phyloP scores from a whole-genome alignment of 1,284 basidiomycete species.

The Apiotrichum gracile region DNA sequence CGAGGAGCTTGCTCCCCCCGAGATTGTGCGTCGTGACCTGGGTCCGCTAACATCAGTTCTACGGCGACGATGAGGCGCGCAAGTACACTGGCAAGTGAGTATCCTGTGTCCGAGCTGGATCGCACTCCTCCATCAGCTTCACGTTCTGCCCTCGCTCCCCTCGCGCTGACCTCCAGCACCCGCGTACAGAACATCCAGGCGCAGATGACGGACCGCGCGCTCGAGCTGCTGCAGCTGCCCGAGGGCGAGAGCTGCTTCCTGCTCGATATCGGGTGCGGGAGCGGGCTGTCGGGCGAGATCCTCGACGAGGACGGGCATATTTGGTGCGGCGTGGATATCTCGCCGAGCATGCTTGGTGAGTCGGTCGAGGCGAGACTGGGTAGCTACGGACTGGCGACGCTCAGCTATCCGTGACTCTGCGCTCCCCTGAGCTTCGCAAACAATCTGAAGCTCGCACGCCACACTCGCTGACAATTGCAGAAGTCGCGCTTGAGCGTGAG shows the following conservation, averaged over 20 bases:
- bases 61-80: slow-evolving; percentile 88
- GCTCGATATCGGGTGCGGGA: slow-evolving; percentile 95
- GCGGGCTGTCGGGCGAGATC: slow-evolving; percentile 96
- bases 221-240: slow-evolving; percentile 84
- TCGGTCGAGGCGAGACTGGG: slow-evolving; percentile 4
- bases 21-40: slow-evolving; percentile 56
- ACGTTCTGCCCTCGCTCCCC: background rate
- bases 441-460: background rate
- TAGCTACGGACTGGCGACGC: background rate
- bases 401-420: background rate
- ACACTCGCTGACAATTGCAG: slow-evolving; percentile 47
- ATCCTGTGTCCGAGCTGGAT: background rate
- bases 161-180: slow-evolving; percentile 38
- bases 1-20: slow-evolving; percentile 90
- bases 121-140: too few relatives aligned
- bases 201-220: slow-evolving; percentile 92
- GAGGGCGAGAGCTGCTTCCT: slow-evolving; percentile 68
- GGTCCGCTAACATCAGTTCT: slow-evolving; percentile 54
- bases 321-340: slow-evolving; percentile 93
- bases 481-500: slow-evolving; percentile 88
- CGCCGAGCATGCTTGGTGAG: slow-evolving; percentile 92
- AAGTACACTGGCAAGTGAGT: slow-evolving; percentile 94
- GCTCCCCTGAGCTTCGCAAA: background rate
- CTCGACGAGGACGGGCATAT: slow-evolving; percentile 83
- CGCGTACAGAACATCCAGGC: slow-evolving; percentile 96